A percentile compares a stretch with the other conserved stretches of the same genome.
phyloP scores from a whole-genome alignment of 1,284 basidiomycete species.

The Coniophora puteana region DNA sequence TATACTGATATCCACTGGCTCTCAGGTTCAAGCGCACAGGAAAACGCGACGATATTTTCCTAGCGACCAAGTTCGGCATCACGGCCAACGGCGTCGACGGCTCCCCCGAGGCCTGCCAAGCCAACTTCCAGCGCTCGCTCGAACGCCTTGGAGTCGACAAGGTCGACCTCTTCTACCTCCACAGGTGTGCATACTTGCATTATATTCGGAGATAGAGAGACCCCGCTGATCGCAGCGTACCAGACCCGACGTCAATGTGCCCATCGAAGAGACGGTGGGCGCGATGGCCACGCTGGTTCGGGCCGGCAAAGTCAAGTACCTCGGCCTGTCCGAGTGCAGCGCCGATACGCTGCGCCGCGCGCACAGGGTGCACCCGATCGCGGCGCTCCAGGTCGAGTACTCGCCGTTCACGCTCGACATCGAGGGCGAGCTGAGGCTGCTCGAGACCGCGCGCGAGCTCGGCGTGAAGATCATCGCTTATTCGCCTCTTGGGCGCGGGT shows the following conservation, averaged over 20 bases:
- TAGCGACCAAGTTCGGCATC: constrained; percentile 42
- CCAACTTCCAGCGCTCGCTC: constrained; percentile 24
- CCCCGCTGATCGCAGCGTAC: too few relatives aligned
- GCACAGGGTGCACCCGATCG: constrained; percentile 33
- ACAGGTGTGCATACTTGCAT: too few relatives aligned
- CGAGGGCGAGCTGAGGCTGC: constrained; percentile 23
- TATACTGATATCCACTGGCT: neutral
- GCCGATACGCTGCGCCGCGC: constrained; percentile 43
- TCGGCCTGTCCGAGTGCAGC: constrained; percentile 44
- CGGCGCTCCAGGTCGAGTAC: constrained; percentile 43
- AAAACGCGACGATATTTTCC: constrained; percentile 39
- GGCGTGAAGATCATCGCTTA: constrained; percentile 36
- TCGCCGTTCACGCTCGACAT: constrained; percentile 38
- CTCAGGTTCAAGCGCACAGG: constrained; percentile 33
- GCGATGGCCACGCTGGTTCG: constrained; percentile 34
- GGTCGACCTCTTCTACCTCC: constrained; percentile 33
- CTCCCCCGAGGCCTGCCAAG: constrained; percentile 19
- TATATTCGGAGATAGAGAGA: too few relatives aligned
- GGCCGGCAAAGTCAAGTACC: constrained; percentile 37
- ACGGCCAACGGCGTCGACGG: constrained; percentile 15
- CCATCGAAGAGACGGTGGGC: constrained; percentile 23
- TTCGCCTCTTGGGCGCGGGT: constrained; percentile 32
- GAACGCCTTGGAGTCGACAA: constrained; percentile 25
- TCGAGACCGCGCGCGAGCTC: constrained; percentile 26
- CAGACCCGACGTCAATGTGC: constrained; percentile 16